Evolutionary conservation across 805 yeast genomes (phyloP).

Genomic region (Metschnikowia continentalis): DNA sequence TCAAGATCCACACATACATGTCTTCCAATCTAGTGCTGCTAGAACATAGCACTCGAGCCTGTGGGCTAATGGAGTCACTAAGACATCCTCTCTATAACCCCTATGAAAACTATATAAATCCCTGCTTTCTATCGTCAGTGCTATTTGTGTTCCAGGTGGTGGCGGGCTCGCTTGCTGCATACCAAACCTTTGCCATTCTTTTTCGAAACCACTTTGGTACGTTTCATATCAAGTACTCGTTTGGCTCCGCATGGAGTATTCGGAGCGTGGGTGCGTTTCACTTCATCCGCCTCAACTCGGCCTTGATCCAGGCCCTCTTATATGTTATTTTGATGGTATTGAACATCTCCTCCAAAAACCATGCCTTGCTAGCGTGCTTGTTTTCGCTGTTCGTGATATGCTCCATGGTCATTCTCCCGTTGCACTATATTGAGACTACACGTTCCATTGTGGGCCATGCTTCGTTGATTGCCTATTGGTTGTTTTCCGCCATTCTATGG

Average conservation of each 20-base stretch:
- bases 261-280: constrained; percentile 15
- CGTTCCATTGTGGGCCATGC: constrained; percentile 21
- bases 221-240: constrained; percentile 21
- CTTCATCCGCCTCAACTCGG: constrained; percentile 15
- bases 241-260: constrained; percentile 19
- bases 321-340: constrained; percentile 11
- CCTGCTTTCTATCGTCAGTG: constrained; percentile 24
- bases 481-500: constrained; percentile 11
- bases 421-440: constrained; percentile 22
- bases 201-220: constrained; percentile 20
- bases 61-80: constrained; percentile 12
- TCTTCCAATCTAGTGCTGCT: background rate
- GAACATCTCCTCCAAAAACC: background rate
- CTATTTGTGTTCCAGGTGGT: constrained; percentile 9
- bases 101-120: constrained; percentile 24
- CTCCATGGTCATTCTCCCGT: constrained; percentile 17
- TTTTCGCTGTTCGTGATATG: constrained; percentile 10
- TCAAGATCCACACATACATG: background rate
- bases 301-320: constrained; percentile 14
- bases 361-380: constrained; percentile 5
- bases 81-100: constrained; percentile 23
- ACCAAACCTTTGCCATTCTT: constrained; percentile 16
- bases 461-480: constrained; percentile 24
- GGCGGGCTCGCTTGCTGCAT: constrained; percentile 14
- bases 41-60: background rate